These are phyloP conservation scores for Eutrema heterophyllum DNA, from an alignment of 345 rosid genomes.

Conservation along the genomic window DNA sequence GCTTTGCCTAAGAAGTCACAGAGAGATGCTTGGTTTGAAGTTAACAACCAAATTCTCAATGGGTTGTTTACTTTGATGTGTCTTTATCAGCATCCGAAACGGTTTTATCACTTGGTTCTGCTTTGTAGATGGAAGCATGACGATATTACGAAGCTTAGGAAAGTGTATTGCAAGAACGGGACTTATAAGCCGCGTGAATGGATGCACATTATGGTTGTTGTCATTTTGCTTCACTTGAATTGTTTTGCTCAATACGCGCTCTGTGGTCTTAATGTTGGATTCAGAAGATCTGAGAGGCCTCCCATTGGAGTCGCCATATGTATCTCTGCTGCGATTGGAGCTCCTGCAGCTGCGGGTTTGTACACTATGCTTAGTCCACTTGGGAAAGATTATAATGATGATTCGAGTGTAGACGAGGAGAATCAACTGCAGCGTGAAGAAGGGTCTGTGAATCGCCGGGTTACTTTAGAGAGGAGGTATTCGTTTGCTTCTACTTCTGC, in stretches of 20 bases:
- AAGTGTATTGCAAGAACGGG: conserved; percentile 80
- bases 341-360: conserved; percentile 80
- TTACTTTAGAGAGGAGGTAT: conserved; percentile 47
- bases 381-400: conserved; percentile 76
- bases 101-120: conserved; percentile 76
- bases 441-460: conserved; percentile 32
- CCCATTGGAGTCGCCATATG: conserved; percentile 84
- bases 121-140: conserved; percentile 70
- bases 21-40: conserved; percentile 87
- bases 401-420: conserved; percentile 59
- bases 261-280: conserved; percentile 84
- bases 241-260: conserved; percentile 97
- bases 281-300: conserved; percentile 74
- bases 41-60: conserved; percentile 87
- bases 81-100: conserved; percentile 86
- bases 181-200: conserved; percentile 87
- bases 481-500: conserved; percentile 50
- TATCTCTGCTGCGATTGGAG: conserved; percentile 75
- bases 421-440: conserved; percentile 36
- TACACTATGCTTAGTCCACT: conserved; percentile 79
- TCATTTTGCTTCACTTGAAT: conserved; percentile 71
- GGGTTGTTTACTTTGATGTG: conserved; percentile 94
- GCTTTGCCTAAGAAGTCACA: conserved; percentile 63
- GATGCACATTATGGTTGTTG: conserved; percentile 84
- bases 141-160: conserved; percentile 65